Conservation (phyloP, 768 basidiomycete genomes). For the Auricularia heimuer region DNA sequence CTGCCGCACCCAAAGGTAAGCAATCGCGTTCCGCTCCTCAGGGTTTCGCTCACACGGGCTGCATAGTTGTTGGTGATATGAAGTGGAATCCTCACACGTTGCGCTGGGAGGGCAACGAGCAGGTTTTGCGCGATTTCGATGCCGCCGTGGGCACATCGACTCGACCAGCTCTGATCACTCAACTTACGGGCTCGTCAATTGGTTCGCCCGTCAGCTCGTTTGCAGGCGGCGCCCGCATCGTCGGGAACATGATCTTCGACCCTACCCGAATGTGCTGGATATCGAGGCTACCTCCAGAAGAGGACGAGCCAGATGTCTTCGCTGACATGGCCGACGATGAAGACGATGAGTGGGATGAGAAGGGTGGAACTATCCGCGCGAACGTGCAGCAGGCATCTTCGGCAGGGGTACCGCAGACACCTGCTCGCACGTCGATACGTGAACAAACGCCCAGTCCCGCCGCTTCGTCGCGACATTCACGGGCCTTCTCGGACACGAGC, state of each 20-base stretch:
- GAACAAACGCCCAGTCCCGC: slow-evolving; percentile 49
- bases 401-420: not conserved
- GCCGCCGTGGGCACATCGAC: slow-evolving; percentile 66
- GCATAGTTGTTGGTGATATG: slow-evolving; percentile 70
- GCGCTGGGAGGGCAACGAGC: slow-evolving; percentile 97
- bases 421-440: slow-evolving; percentile 12
- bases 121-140: slow-evolving; percentile 84
- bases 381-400: slow-evolving; percentile 25
- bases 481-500: slow-evolving; percentile 68
- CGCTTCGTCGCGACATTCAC: slow-evolving; percentile 36
- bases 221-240: slow-evolving; percentile 72
- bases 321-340: slow-evolving; percentile 89
- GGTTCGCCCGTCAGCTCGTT: slow-evolving; percentile 70
- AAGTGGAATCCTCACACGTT: slow-evolving; percentile 86
- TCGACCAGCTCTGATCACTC: slow-evolving; percentile 92
- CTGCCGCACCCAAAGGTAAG: slow-evolving; percentile 63
- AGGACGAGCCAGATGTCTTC: slow-evolving; percentile 94
- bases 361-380: slow-evolving; percentile 73
- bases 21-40: slow-evolving; percentile 3
- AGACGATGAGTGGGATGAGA: slow-evolving; percentile 55
- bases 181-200: slow-evolving; percentile 79
- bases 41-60: not conserved
- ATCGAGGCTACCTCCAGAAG: slow-evolving; percentile 72
- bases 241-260: slow-evolving; percentile 98
- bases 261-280: slow-evolving; percentile 93